phyloP scores from a whole-genome alignment of 371 early-diverging fungal species.

The Zopfochytrium polystomum region DNA sequence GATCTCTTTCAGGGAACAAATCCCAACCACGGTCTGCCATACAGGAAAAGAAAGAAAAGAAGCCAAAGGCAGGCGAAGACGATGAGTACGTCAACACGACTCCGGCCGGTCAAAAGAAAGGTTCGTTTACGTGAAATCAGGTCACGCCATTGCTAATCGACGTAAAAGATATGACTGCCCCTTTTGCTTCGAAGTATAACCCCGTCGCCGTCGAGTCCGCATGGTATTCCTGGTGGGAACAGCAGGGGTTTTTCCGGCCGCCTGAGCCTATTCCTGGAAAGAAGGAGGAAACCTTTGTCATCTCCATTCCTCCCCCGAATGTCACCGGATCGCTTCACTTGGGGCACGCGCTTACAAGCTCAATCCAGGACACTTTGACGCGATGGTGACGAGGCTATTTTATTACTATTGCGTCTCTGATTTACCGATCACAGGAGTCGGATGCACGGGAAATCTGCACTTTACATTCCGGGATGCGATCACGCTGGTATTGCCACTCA shows the following conservation, averaged over 20 bases:
- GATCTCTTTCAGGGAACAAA: too few relatives aligned
- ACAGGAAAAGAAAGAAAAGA: constrained; percentile 34
- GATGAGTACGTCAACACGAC: constrained; percentile 76
- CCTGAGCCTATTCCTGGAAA: too few relatives aligned
- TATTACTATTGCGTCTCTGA: constrained; percentile 11
- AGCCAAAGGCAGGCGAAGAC: constrained; percentile 30
- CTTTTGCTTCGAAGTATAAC: constrained; percentile 84
- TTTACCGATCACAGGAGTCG: constrained; percentile 70
- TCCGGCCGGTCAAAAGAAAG: constrained; percentile 89
- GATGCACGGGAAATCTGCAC: constrained; percentile 93
- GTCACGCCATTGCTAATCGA: too few relatives aligned
- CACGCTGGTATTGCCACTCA: constrained; percentile 99
- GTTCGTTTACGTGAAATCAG: constrained; percentile 7
- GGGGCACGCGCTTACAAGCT: constrained; percentile 96
- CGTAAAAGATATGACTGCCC: constrained; percentile 65
- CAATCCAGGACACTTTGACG: constrained; percentile 96
- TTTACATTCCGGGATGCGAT: constrained; percentile 98
- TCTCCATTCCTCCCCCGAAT: constrained; percentile 99
- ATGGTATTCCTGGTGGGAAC: constrained; percentile 97
- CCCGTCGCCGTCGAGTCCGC: constrained; percentile 92
- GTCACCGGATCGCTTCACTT: constrained; percentile 98
- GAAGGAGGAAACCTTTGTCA: constrained; percentile 88
- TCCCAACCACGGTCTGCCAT: neutral
- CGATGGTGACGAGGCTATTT: constrained; percentile 67
- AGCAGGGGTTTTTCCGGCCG: constrained; percentile 90